Percentiles rank a stretch among this genome's conserved stretches.
phyloP scores from a whole-genome alignment of 2,329 filamentous ascomycete species.

The Corniculantispora saksenae region DNA sequence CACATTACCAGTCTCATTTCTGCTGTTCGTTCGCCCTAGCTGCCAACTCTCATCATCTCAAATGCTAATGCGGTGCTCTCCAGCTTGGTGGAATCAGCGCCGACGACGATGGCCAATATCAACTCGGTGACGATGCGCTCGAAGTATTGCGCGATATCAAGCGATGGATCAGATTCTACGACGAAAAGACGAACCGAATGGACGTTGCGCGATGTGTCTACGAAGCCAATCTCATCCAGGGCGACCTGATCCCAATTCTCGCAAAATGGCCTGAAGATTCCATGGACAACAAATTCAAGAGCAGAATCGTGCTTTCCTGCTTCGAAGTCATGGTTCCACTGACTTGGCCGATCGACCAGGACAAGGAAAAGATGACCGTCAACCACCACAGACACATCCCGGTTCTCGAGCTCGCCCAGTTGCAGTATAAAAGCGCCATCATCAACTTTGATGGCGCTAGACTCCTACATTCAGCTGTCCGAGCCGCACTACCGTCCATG shows the following conservation, averaged over 20 bases:
- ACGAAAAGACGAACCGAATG: conserved; percentile 89
- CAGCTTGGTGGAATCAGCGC: conserved; percentile 83
- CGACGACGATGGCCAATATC: conserved; percentile 79
- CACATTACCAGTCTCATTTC: conserved; percentile 93
- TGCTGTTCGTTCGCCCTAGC: conserved; percentile 63
- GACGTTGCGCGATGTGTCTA: conserved; percentile 92
- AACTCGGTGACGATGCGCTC: conserved; percentile 88
- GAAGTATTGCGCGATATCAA: conserved; percentile 91
- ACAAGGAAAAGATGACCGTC: conserved; percentile 78
- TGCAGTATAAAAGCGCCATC: conserved; percentile 85
- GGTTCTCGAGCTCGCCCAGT: conserved; percentile 83
- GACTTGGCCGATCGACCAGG: conserved; percentile 88
- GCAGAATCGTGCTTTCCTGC: conserved; percentile 79
- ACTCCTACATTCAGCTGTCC: conserved; percentile 78
- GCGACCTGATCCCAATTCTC: conserved; percentile 87
- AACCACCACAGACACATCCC: conserved; percentile 93
- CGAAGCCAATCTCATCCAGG: conserved; percentile 87
- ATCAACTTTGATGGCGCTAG: conserved; percentile 78
- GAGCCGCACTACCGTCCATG: conserved; percentile 83
- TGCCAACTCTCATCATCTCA: not conserved
- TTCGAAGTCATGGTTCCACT: conserved; percentile 88
- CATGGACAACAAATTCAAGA: conserved; percentile 72
- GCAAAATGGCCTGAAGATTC: conserved; percentile 76
- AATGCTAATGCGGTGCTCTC: conserved; percentile 22
- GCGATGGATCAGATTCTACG: conserved; percentile 92